These are phyloP conservation scores for Quercus parvula DNA, from an alignment of 306 rosid species.

Conservation along the genomic window DNA sequence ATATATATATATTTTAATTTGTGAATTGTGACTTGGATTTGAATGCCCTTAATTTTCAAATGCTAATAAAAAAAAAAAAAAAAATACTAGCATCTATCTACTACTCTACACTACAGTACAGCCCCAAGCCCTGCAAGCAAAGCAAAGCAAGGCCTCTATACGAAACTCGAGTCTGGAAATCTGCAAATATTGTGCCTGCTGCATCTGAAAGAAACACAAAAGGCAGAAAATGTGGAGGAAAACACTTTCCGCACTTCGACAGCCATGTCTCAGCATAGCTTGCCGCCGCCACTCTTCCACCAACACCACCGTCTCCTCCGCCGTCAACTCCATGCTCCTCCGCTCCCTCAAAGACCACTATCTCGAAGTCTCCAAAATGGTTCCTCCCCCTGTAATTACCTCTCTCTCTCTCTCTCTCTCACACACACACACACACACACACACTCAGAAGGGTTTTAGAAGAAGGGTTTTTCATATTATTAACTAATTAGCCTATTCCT, in stretches of 20 bases:
- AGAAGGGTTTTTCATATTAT: not conserved
- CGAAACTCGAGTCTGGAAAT: no score
- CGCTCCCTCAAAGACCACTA: constrained; percentile 94
- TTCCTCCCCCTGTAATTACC: constrained; percentile 68
- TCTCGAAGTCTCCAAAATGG: constrained; percentile 73
- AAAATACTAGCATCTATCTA: no score
- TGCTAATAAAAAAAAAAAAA: no score
- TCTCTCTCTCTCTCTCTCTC: not conserved
- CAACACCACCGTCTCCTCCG: constrained; percentile 47
- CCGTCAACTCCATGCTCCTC: constrained; percentile 69
- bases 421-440: no score
- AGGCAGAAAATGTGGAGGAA: constrained; percentile 55
- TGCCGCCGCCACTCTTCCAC: constrained; percentile 13
- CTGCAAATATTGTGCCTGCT: no score
- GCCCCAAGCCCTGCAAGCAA: no score
- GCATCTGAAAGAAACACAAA: no score
- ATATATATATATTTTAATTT: no score
- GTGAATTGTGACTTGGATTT: no score
- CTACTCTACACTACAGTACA: no score
- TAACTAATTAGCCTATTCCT: not conserved
- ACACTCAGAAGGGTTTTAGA: constrained; percentile 14
- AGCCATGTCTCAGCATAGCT: constrained; percentile 8
- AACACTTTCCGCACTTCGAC: constrained; percentile 37
- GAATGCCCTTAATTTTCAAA: no score
- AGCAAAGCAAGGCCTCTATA: no score